Conservation (phyloP, 345 rosid genomes). For the Brassica incana region DNA sequence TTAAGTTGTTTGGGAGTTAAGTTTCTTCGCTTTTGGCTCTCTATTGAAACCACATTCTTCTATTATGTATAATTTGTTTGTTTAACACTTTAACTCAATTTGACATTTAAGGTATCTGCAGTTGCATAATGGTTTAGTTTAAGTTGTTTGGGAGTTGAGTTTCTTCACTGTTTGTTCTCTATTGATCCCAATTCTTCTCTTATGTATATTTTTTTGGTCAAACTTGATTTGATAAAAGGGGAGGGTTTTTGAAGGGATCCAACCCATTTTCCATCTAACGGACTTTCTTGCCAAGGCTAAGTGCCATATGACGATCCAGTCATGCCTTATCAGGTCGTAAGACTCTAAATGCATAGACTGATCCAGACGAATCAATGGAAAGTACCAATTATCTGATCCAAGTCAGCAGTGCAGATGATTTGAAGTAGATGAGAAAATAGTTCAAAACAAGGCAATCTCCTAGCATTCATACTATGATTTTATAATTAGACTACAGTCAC, state of each 20-base stretch:
- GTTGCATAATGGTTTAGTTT: too few relatives aligned
- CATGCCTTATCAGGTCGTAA: neutral
- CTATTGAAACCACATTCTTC: neutral
- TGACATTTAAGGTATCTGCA: too few relatives aligned
- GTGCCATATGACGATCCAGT: neutral
- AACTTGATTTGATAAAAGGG: neutral
- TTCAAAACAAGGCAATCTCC: neutral
- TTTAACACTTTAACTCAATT: neutral
- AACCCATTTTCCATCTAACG: neutral
- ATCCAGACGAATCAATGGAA: neutral
- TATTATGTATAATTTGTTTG: neutral
- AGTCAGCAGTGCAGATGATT: neutral
- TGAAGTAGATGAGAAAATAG: neutral
- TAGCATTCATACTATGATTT: neutral
- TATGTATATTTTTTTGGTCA: neutral
- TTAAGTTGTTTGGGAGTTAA: neutral
- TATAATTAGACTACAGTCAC: too few relatives aligned
- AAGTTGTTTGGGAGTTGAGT: neutral
- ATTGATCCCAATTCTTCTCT: neutral
- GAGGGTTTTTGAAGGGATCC: neutral
- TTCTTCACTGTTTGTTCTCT: neutral
- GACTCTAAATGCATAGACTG: neutral
- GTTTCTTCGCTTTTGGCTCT: neutral
- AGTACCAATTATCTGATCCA: neutral
- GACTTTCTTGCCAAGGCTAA: neutral